A percentile compares a stretch with the other conserved stretches of the same genome.
Conservation (phyloP, 768 basidiomycete species). For the Boletus edulis region DNA sequence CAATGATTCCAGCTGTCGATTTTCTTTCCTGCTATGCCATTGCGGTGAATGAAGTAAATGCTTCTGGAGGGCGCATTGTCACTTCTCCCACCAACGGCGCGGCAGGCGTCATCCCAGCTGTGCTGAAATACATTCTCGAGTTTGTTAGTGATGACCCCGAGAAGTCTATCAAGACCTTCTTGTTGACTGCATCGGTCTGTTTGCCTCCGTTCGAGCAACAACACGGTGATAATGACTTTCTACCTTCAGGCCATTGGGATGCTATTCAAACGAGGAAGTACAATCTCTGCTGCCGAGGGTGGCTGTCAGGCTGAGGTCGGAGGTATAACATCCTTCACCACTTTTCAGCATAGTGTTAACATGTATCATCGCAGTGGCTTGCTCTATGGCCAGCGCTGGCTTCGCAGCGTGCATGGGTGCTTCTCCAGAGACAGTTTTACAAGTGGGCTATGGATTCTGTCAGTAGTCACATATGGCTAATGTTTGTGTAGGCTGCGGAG, state of each 20-base stretch:
- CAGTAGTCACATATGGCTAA: not conserved
- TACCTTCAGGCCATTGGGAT: constrained; percentile 75
- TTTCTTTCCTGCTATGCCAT: constrained; percentile 94
- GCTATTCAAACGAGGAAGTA: constrained; percentile 96
- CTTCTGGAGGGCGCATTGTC: constrained; percentile 89
- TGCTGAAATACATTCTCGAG: constrained; percentile 87
- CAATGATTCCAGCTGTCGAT: constrained; percentile 90
- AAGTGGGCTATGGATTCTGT: constrained; percentile 39
- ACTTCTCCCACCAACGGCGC: constrained; percentile 95
- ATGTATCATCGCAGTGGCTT: constrained; percentile 60
- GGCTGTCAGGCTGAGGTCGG: constrained; percentile 96
- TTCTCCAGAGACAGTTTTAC: constrained; percentile 77
- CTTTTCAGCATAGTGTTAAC: not conserved
- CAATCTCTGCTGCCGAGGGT: constrained; percentile 94
- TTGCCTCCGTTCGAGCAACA: not conserved
- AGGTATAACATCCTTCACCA: constrained; percentile 41
- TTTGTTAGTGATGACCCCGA: constrained; percentile 92
- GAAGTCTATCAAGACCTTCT: constrained; percentile 83
- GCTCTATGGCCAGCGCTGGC: constrained; percentile 93
- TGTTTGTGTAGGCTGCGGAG: constrained; percentile 63
- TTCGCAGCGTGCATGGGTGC: constrained; percentile 96
- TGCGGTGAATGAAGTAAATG: constrained; percentile 94
- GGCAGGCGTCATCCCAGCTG: constrained; percentile 89
- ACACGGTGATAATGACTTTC: constrained; percentile 5
- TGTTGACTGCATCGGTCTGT: constrained; percentile 82